A percentile compares a stretch with the other conserved stretches of the same genome.
Conservation (phyloP, 1,139 yeast genomes). For the Candida tetrigidarum region DNA sequence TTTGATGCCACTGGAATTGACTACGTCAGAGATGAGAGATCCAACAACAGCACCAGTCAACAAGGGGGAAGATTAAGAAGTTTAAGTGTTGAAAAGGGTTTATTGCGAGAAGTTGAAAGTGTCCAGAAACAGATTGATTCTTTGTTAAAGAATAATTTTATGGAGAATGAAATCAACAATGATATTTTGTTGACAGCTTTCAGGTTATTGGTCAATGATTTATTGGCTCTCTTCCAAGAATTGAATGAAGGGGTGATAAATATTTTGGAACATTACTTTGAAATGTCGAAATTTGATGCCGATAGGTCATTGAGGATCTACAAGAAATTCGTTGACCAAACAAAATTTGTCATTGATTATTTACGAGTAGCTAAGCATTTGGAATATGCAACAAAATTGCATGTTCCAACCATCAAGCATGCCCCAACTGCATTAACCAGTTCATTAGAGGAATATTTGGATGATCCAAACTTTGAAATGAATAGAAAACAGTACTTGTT, state of each 20-base stretch:
- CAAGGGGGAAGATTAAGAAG: conserved; percentile 68
- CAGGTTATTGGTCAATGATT: conserved; percentile 83
- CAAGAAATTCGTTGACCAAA: conserved; percentile 82
- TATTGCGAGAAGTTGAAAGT: conserved; percentile 81
- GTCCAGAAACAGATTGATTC: conserved; percentile 83
- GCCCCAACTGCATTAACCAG: conserved; percentile 94
- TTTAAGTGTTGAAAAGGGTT: conserved; percentile 76
- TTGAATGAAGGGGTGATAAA: conserved; percentile 95
- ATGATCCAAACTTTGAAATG: conserved; percentile 82
- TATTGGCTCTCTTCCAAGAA: conserved; percentile 82
- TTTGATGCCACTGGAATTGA: conserved; percentile 68
- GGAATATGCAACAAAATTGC: conserved; percentile 84
- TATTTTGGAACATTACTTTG: conserved; percentile 90
- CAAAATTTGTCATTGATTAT: conserved; percentile 86
- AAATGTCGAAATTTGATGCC: conserved; percentile 85
- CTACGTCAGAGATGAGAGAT: conserved; percentile 73
- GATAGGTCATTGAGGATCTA: conserved; percentile 84
- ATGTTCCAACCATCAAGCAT: conserved; percentile 95
- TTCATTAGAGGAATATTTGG: conserved; percentile 84
- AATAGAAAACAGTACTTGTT: conserved; percentile 79
- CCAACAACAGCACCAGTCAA: conserved; percentile 47
- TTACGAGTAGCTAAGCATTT: conserved; percentile 87
- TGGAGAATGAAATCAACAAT: conserved; percentile 76
- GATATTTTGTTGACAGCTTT: conserved; percentile 86
- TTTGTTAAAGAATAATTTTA: conserved; percentile 72